These are phyloP conservation scores for Venturia asperata DNA, from an alignment of 2,329 filamentous ascomycete genomes.

Conservation along the genomic window DNA sequence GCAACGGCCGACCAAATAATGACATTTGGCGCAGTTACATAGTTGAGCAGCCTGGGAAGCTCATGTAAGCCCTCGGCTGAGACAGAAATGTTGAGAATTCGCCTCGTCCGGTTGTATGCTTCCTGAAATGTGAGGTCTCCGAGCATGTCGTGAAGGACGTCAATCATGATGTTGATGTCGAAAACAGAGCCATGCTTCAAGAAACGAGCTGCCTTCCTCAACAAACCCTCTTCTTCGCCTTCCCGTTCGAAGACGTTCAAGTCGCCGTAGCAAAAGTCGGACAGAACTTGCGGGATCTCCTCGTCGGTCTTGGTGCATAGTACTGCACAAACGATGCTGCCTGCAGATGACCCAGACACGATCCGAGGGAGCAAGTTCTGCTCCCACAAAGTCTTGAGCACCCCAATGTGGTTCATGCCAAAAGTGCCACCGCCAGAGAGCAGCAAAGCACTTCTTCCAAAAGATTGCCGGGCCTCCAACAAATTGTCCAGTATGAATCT, in stretches of 20 bases:
- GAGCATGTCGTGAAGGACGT: constrained; percentile 72
- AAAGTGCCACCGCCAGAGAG: constrained; percentile 83
- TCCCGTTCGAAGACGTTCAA: constrained; percentile 69
- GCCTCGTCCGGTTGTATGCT: constrained; percentile 86
- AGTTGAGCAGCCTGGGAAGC: constrained; percentile 79
- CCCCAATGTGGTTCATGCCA: constrained; percentile 87
- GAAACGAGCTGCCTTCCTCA: constrained; percentile 63
- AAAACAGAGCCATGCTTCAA: constrained; percentile 78
- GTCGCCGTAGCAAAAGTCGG: constrained; percentile 70
- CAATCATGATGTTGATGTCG: constrained; percentile 72
- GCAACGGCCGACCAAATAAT: constrained; percentile 94
- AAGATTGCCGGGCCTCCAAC: constrained; percentile 66
- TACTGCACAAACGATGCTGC: constrained; percentile 77
- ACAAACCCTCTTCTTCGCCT: constrained; percentile 52
- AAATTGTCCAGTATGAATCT: constrained; percentile 60
- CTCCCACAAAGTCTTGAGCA: constrained; percentile 74
- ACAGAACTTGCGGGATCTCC: constrained; percentile 63
- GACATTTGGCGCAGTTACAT: constrained; percentile 87
- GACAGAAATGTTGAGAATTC: constrained; percentile 90
- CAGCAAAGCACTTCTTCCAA: constrained; percentile 75
- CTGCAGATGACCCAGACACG: constrained; percentile 80
- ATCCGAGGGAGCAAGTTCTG: constrained; percentile 71
- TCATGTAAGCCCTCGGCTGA: constrained; percentile 84
- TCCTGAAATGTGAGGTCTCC: constrained; percentile 93
- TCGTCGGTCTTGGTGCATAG: constrained; percentile 71